A percentile compares a stretch with the other conserved stretches of the same genome.
These are phyloP conservation scores for Trichoderma endophyticum DNA, from an alignment of 2,329 filamentous ascomycete genomes.

Conservation along the genomic window DNA sequence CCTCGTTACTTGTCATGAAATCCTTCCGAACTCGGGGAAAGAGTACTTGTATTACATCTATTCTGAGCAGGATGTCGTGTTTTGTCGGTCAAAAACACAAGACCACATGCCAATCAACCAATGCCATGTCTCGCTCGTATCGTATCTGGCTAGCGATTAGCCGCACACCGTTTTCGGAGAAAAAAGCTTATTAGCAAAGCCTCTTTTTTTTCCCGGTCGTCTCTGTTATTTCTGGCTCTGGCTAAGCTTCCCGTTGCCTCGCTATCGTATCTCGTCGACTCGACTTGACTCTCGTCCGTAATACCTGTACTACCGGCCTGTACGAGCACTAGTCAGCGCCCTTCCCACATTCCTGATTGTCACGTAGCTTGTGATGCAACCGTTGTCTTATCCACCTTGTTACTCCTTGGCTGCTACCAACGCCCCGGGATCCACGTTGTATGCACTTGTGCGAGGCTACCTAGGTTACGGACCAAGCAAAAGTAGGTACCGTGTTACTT, in stretches of 20 bases:
- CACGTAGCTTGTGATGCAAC: conserved; percentile 19
- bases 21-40: neutral
- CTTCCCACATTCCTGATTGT: conserved; percentile 19
- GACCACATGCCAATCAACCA: neutral
- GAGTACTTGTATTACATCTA: neutral
- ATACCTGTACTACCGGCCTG: neutral
- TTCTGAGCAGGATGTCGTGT: neutral
- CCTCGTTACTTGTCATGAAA: neutral
- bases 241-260: neutral
- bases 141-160: neutral
- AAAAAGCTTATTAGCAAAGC: neutral
- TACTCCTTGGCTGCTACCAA: conserved; percentile 18
- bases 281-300: neutral
- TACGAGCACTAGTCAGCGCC: conserved; percentile 16
- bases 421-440: conserved; percentile 18
- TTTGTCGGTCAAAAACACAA: neutral
- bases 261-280: too few species aligned
- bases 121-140: neutral
- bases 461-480: neutral
- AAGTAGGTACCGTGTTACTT: neutral
- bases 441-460: conserved; percentile 3
- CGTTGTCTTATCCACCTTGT: conserved; percentile 11
- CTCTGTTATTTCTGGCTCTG: neutral
- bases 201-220: neutral
- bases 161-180: neutral